Base-by-base conservation (phyloP, 768 basidiomycete genomes). In the Pleurotus platypus region DNA sequence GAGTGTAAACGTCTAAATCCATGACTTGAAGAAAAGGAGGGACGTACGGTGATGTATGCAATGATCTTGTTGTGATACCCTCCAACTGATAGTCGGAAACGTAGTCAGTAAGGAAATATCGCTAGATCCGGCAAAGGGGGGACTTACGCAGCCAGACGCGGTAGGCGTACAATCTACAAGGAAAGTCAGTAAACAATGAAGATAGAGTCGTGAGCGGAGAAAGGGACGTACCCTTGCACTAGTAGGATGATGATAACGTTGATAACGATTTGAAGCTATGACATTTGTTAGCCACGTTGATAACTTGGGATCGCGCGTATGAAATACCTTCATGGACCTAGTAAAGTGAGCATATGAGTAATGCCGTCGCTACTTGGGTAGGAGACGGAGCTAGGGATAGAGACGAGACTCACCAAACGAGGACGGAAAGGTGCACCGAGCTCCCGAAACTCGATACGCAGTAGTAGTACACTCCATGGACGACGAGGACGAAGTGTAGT, bases 111-210 rank as follows among this genome's bases (percentile, higher is more conserved):
- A 16, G 1, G 5, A 35, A 16, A 37, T n/a, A 45, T 7, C 3
- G 8, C 1, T 20, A 20, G 43, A n/a, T 20, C 20, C 20, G 20
- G 20, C 20, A 20, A 20, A 20, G 20, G 43, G 16, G 16, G 16
- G 16, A 50, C 49, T 50, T n/a, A 50, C 49, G 49, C 22, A 50
- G 16, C 49, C 49, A 50, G 5, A 50, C 49, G 5, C 49, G 49
- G n/a, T 50, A 50, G 6, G 49, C 38, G 22, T 50, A 50, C 30
- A 50, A 8, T 22, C 49, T 50, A 38, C 1, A 4, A n/a, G 27
- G 1, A 7, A 8, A 3, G 4, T 15, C 13, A 35, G 2, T 5
- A 42, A 42, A 42, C 40, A 4, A 7, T 7, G 7, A 3, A 6
- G 13, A 42, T 42, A 1, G 37, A 49, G 48, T 27, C 5, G 24